Base-by-base conservation (phyloP, 148 eudicot genomes). In the Nyssa sinensis region DNA sequence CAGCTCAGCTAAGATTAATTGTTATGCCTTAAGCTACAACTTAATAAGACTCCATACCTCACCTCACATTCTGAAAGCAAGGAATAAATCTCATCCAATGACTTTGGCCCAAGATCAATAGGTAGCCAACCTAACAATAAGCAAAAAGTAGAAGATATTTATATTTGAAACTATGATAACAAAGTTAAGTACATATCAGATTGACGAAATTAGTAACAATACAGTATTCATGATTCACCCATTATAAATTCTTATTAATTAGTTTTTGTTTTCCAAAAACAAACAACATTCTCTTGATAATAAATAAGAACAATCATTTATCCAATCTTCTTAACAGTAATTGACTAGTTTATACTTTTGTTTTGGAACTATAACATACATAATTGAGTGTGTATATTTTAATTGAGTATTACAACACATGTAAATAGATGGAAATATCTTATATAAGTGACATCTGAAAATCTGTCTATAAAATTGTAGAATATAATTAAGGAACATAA, bases 21-120 rank as follows among this genome's bases (percentile, higher is more conserved):
- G 12, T 21, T 29, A 64, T 25, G 62, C 47, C 58, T 13, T 32
- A 33, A 72, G 25, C n/a, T 31, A 72, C 30, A 79, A n/a, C 41
- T 74, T 14, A n/a, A 75, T 39, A 10, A 76, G 62, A 72, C 71
- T 72, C 17, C 69, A 77, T 67, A 78, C 66, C 83, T 79, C 82
- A 93, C 98, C 98, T 93, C 79, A 80, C 89, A 89, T 60, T 75
- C 62, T 65, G 91, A 81, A 81, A 93, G 93, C 28, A 85, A 67
- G 62, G 86, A 73, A 67, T 86, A 76, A 64, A 93, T 83, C 68
- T 88, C 89, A 35, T 83, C 80, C 57, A 86, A 62, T 58, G 97
- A 81, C 41, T 71, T 77, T 72, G 98, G 92, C 79, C 98, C 98
- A 62, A 93, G 81, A 87, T 88, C 97, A 75, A 93, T 73, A 81